Evolutionary conservation across 2,329 filamentous ascomycete genomes (phyloP), one percentile per base, ranked within the genome.

Genomic region (Hirsutella thompsonii): DNA sequence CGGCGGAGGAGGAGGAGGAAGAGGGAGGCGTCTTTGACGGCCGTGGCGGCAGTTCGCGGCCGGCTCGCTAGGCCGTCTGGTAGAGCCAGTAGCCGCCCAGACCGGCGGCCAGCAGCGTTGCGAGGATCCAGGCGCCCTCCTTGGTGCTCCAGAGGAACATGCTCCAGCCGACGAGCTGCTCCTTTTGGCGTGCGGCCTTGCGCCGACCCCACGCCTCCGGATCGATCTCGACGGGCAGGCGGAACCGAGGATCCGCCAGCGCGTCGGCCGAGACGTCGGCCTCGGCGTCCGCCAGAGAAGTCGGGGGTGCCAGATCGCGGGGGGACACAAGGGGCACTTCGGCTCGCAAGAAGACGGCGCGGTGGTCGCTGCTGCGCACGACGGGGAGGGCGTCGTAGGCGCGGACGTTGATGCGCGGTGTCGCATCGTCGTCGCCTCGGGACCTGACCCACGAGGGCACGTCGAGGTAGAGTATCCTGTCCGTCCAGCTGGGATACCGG

Each of bases 401-500:
- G 20, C 64, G 60, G n/a, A 86, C 69, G 8, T 66, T 56, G 29
- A 77, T 62, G 28, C 53, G 51, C 9, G 50, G 51, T n/a, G n/a
- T n/a, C n/a, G n/a, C n/a, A n/a, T n/a, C n/a, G 4, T 47, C 41
- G 37, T 54, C 13, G 47, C 43, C 16, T 41, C 42, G 34, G 39
- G 48, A 57, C 52, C 59, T 59, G 32, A 68, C 55, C 70, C 73
- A 79, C 19, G 59, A 58, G 18, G 73, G 76, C 19, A 72, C 62
- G 39, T 82, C 75, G 3, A 90, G 67, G 59, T 79, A 96, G 18
- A 96, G 66, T 18, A 96, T 81, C 3, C 92, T 78, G 60, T 96
- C 92, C 53, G 88, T 94, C 92, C 90, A 96, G 53, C 81, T 81
- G 1, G 92, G 89, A 72, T 85, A 93, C 36, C 92, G 79, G 57